phyloP scores from a whole-genome alignment of 257 asterid genomes.

The Solanum gracilifrons region DNA sequence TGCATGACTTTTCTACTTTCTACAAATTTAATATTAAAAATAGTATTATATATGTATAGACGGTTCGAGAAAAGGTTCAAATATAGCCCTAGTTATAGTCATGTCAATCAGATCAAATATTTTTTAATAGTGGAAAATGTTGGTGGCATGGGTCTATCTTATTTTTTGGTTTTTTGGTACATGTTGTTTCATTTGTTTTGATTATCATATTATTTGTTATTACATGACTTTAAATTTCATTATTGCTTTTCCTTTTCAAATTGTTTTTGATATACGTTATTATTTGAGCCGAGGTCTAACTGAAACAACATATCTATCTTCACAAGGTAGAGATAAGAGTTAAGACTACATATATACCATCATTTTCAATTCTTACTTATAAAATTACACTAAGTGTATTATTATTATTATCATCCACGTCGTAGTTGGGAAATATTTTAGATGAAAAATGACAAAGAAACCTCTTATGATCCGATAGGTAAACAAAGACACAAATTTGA shows the following conservation, averaged over 20 bases:
- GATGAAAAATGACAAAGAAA: background rate
- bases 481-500: background rate
- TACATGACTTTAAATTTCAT: background rate
- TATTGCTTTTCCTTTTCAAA: background rate
- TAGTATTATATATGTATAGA: no score
- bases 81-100: background rate
- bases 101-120: background rate
- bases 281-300: background rate
- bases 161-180: background rate
- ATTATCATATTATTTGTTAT: background rate
- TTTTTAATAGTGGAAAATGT: background rate
- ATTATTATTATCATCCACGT: background rate
- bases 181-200: background rate
- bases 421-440: background rate
- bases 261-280: background rate
- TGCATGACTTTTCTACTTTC: background rate
- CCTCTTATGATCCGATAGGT: background rate
- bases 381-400: background rate
- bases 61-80: background rate
- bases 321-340: background rate
- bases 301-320: background rate
- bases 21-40: background rate
- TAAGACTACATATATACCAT: background rate
- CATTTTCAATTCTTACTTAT: background rate
- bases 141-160: background rate